Evolutionary conservation across 1,139 yeast genomes (phyloP), one percentile per base, ranked within the genome.

Genomic region (Casaregolazyma lundiana): DNA sequence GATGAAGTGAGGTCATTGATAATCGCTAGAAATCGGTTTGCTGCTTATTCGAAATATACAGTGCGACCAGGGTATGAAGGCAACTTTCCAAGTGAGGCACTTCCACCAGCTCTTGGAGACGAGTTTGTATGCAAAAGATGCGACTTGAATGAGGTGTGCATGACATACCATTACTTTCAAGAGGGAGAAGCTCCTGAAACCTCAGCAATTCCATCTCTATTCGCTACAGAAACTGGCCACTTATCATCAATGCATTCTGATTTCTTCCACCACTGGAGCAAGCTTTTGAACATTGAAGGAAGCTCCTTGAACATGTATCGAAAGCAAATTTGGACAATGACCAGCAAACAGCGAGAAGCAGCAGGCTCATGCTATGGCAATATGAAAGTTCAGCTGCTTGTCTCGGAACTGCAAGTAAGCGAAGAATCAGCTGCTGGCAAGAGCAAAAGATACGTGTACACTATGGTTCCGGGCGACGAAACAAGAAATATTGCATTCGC

Each of bases 181-280:
- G 18, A 94, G 84, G 57, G 67, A 69, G 94, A 88, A 0, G 67
- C 67, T 0, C 67, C 75, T 1, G 75, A 68, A 38, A 62, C 35
- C 15, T 18, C 19, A 16, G 16, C 32, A 4, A 24, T 41, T 15
- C 44, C 44, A 9, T 37, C 35, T 16, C 57, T 50, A 3, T 2
- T 65, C 81, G 21, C 66, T 65, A 63, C 59, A 0, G 54, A 78
- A 4, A 81, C 88, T 0, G 62, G 58, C 0, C 88, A 82, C 55
- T 62, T 87, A 39, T 61, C 68, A 3, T 67, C 68, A 2, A 44
- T 50, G 2, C 80, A 84, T 45, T 61, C 64, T 4, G 67, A 65
- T 1, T 92, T 85, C 60, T 84, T 79, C 62, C 68, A 70, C 29
- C 76, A 81, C 47, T 92, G 96, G 95, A 87, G 85, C 58, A 66